Evolutionary conservation across 345 rosid genomes (phyloP).

Genomic region (Trapa bicornis): DNA sequence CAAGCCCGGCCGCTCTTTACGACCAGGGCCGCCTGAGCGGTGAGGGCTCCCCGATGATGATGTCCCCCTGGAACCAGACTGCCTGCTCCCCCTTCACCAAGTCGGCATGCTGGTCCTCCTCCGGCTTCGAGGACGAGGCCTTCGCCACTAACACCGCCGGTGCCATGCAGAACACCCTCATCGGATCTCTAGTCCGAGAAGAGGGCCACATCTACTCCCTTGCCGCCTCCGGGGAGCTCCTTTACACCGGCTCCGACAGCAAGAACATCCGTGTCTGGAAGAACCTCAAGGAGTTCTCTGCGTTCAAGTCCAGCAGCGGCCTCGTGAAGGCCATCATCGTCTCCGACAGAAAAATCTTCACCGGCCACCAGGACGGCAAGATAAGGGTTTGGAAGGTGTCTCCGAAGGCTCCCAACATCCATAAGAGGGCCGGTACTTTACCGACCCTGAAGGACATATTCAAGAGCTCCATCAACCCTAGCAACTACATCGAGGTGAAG

Average conservation of each 20-base stretch:
- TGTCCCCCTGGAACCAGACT: conserved; percentile 93
- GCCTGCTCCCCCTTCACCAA: conserved; percentile 28
- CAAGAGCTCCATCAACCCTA: conserved; percentile 72
- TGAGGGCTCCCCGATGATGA: conserved; percentile 92
- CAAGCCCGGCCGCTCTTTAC: conserved; percentile 24
- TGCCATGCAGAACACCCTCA: conserved; percentile 39
- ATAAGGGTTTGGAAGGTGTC: conserved; percentile 82
- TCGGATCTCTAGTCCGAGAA: conserved; percentile 81
- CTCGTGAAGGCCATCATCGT: conserved; percentile 82
- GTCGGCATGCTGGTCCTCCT: conserved; percentile 26
- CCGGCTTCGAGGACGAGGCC: conserved; percentile 26
- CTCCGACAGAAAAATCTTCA: conserved; percentile 65
- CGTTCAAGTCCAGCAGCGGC: conserved; percentile 86
- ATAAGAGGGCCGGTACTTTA: conserved; percentile 65
- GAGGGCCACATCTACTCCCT: conserved; percentile 96
- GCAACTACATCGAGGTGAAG: conserved; percentile 69
- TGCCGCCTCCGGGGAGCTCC: conserved; percentile 70
- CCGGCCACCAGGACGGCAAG: conserved; percentile 92
- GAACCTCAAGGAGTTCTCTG: conserved; percentile 70
- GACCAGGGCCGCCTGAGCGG: conserved; percentile 56
- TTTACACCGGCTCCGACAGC: conserved; percentile 92
- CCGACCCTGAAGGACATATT: conserved; percentile 82
- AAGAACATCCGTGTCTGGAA: conserved; percentile 97
- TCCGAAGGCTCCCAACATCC: conserved; percentile 47
- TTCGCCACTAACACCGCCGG: conserved; percentile 14